Percentiles rank a stretch among this genome's conserved stretches.
Evolutionary conservation across 2,329 filamentous ascomycete genomes (phyloP).

Genomic region (Bertia moriformis): DNA sequence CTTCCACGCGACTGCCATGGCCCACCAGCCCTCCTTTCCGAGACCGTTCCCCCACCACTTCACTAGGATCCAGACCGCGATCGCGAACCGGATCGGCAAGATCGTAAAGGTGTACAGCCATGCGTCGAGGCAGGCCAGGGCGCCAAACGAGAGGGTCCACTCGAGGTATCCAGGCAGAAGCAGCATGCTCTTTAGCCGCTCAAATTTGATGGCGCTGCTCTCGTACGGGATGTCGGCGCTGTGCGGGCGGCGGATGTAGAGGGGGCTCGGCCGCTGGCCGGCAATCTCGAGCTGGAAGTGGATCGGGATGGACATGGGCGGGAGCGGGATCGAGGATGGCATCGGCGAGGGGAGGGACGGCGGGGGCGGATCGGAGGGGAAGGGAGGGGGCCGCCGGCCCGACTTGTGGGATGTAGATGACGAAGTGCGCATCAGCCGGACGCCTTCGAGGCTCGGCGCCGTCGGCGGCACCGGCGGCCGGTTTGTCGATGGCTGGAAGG

Average conservation of each 20-base stretch:
- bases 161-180: slow-evolving; percentile 71
- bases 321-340: slow-evolving; percentile 40
- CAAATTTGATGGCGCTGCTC: slow-evolving; percentile 80
- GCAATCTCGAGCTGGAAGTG: slow-evolving; percentile 51
- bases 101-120: slow-evolving; percentile 98
- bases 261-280: slow-evolving; percentile 42
- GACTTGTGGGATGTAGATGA: slow-evolving; percentile 9
- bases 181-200: slow-evolving; percentile 79
- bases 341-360: too few relatives aligned
- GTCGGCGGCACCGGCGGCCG: slow-evolving; percentile 4
- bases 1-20: slow-evolving; percentile 64
- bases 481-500: slow-evolving; percentile 15
- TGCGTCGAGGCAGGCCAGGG: slow-evolving; percentile 79
- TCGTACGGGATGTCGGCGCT: slow-evolving; percentile 62
- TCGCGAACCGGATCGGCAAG: slow-evolving; percentile 72
- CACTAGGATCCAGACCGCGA: slow-evolving; percentile 62
- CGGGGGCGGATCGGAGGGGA: slow-evolving; percentile 16
- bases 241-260: slow-evolving; percentile 48
- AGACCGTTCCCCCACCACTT: slow-evolving; percentile 67
- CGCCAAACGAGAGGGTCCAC: slow-evolving; percentile 72
- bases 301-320: slow-evolving; percentile 52
- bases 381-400: slow-evolving; percentile 8
- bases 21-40: slow-evolving; percentile 55
- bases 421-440: slow-evolving; percentile 4
- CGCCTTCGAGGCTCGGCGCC: too few relatives aligned